Evolutionary conservation across 768 basidiomycete species (phyloP), one percentile per base, ranked within the genome.

Genomic region (Amanita subjunquillea): DNA sequence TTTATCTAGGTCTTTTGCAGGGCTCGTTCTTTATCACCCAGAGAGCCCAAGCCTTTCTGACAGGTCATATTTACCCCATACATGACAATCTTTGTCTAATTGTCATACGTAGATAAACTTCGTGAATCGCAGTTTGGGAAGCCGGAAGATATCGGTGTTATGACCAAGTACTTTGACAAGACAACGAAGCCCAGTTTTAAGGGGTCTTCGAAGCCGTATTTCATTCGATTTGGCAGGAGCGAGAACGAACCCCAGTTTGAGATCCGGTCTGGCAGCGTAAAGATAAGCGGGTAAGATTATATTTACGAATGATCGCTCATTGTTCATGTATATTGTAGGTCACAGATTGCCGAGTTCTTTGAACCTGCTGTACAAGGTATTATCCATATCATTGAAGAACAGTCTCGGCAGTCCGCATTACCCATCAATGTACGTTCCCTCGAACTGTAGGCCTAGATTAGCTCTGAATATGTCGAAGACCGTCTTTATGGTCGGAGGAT

Each of bases 401-500:
- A 48, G 37, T 41, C 6, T 8, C 7, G 12, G n/a, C 37, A 25
- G 0, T 37, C 43, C 20, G 22, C 17, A 22, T 34, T 25, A 36
- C 34, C 36, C 3, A 53, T 53, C 13, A 53, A 46, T 22, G 51
- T 53, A 20, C 22, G 50, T 17, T 43, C 61, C 15, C 29, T 15
- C 1, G 36, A 0, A n/a, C 34, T 29, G 2, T 23, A 0, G 10
- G 30, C 32, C 5, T 23, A 1, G 25, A 20, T 8, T 29, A 10
- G n/a, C 25, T n/a, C 4, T 37, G 10, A 8, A 23, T 3, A 10
- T n/a, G 23, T 1, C 12, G 0, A 69, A 73, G 69, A 52, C 66
- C 13, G 66, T 77, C 22, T 72, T 79, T 52, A 62, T 79, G 12
- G 77, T 80, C 1, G 78, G 79, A 9, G 78, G 77, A 0, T 79